Evolutionary conservation across 129 eudicot species (phyloP).

Genomic region (Helianthus tuberosus): DNA sequence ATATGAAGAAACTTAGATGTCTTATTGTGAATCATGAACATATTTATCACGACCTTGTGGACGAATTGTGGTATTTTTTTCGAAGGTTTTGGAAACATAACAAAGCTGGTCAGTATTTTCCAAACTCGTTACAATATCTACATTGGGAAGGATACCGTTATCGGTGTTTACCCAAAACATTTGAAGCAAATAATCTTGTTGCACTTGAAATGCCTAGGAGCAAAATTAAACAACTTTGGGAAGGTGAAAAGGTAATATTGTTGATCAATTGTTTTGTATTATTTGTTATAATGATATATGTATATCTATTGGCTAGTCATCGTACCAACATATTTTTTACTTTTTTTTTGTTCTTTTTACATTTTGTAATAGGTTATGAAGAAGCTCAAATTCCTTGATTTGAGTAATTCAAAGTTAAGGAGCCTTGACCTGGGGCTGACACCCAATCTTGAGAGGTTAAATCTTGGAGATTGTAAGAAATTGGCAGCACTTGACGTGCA

Average conservation of each 20-base stretch:
- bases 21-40: neutral
- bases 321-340: neutral
- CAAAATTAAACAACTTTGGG: neutral
- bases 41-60: neutral
- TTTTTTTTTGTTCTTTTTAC: too few species aligned
- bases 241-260: too few species aligned
- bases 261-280: too few species aligned
- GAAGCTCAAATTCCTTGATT: neutral
- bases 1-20: conserved; percentile 4
- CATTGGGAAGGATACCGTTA: neutral
- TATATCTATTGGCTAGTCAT: too few species aligned
- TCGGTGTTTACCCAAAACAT: conserved; percentile 5
- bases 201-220: neutral
- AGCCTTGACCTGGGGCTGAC: neutral
- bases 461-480: neutral
- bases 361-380: neutral
- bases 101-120: neutral
- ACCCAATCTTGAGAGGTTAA: neutral
- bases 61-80: too few species aligned
- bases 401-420: neutral
- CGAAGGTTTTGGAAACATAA: conserved; percentile 4
- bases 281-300: too few species aligned
- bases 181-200: conserved; percentile 8
- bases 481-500: neutral
- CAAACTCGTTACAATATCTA: neutral